Percentiles rank a stretch among this genome's conserved stretches.
phyloP scores from a whole-genome alignment of 2,329 filamentous ascomycete species.

The Fusarium virguliforme region DNA sequence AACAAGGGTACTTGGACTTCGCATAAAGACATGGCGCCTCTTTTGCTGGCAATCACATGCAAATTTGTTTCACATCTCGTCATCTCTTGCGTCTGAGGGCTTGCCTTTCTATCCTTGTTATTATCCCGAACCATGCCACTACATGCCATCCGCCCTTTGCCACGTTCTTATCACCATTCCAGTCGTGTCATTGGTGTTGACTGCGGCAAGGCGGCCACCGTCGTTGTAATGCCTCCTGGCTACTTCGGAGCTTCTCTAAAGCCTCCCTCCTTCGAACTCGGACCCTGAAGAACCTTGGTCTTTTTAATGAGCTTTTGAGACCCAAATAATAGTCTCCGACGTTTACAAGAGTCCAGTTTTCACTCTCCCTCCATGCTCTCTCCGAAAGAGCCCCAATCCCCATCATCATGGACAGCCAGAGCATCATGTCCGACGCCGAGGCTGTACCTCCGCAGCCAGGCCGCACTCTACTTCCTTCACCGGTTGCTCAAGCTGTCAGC shows the following conservation, averaged over 20 bases:
- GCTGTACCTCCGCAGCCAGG: constrained; percentile 47
- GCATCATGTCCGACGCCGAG: constrained; percentile 33
- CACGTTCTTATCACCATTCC: constrained; percentile 46
- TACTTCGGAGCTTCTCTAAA: constrained; percentile 27
- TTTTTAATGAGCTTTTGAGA: neutral
- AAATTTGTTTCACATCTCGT: constrained; percentile 46
- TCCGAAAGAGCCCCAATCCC: constrained; percentile 21
- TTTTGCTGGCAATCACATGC: constrained; percentile 45
- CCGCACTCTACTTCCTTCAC: constrained; percentile 70
- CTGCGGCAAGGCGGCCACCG: constrained; percentile 24
- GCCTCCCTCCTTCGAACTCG: constrained; percentile 8
- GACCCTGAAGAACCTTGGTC: neutral
- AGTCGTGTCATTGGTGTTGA: constrained; percentile 40
- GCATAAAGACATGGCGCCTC: constrained; percentile 21
- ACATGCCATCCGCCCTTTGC: constrained; percentile 43
- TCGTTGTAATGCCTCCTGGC: constrained; percentile 20
- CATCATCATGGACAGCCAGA: constrained; percentile 44
- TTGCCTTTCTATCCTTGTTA: constrained; percentile 23
- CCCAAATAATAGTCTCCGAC: neutral
- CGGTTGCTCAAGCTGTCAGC: constrained; percentile 73
- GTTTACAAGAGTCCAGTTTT: neutral
- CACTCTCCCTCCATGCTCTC: constrained; percentile 14
- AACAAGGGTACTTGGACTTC: constrained; percentile 22
- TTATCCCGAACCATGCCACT: constrained; percentile 15
- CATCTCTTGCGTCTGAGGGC: constrained; percentile 32